Evolutionary conservation across 441 rosid species (phyloP), one percentile per base, ranked within the genome.

Genomic region (Theobroma grandiflorum): DNA sequence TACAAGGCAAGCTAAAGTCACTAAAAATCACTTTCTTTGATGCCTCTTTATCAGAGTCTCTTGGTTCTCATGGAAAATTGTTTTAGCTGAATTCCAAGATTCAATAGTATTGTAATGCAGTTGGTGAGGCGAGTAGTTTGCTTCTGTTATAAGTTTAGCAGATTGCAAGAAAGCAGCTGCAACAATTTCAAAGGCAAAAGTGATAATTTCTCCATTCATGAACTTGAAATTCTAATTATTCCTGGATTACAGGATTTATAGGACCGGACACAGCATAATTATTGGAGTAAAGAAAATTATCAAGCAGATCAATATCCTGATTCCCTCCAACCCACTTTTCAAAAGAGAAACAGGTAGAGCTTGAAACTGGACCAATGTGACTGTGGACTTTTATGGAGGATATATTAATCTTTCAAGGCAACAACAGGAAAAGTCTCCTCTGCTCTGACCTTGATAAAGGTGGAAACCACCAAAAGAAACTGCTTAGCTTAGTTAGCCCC

Each of bases 91-190:
- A 57, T 37, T 38, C 26, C 33, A 82, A 78, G 72, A 61, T 74
- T 74, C 69, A 72, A 37, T 42, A 65, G 78, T 33, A 61, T 77
- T n/a, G 73, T 49, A 15, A 16, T 62, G 31, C 16, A 68, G 52
- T 65, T 50, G 42, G 52, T 15, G 18, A 71, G 31, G 45, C 75
- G 35, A 38, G 14, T n/a, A 8, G 61, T 49, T 61, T 62, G 83
- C 80, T 76, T 81, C 66, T 18, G 9, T 15, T 63, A n/a, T 16
- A 81, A 76, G 83, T 68, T 52, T 38, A 50, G 40, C 61, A 47
- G 45, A 31, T 50, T 20, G 69, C 67, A 73, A 50, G 55, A 22
- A 72, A 62, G 69, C 45, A 64, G 55, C 63, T 57, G 40, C n/a
- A 80, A 64, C 57, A 43, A 73, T 38, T 52, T 53, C 55, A 18